Conservation (phyloP, 495 filamentous ascomycete genomes). For the Xylaria scruposa region DNA sequence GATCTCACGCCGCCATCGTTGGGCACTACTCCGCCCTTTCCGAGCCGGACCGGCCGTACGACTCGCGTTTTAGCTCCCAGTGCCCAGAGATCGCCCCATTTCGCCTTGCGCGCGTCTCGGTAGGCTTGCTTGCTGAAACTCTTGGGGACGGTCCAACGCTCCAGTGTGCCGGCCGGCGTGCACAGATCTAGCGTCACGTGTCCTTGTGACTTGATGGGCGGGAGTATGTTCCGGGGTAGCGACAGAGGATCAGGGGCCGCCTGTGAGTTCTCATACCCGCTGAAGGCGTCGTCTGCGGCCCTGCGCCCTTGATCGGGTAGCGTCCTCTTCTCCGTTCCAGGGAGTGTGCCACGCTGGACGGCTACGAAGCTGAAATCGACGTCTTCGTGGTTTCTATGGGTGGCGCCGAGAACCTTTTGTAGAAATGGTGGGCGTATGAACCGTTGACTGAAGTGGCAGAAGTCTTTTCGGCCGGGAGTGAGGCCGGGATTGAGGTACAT, state of each 20-base stretch:
- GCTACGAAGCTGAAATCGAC: conserved; percentile 87
- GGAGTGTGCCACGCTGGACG: conserved; percentile 73
- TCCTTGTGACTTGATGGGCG: conserved; percentile 83
- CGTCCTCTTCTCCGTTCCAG: conserved; percentile 54
- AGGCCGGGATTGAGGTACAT: conserved; percentile 79
- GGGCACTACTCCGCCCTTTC: conserved; percentile 45
- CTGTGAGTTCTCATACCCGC: conserved; percentile 46
- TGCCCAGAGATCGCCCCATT: conserved; percentile 96
- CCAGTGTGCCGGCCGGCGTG: conserved; percentile 83
- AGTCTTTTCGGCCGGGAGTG: conserved; percentile 77
- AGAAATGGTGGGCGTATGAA: conserved; percentile 84
- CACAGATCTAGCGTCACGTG: conserved; percentile 92
- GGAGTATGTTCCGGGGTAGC: conserved; percentile 78
- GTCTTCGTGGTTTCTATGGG: conserved; percentile 84
- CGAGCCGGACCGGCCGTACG: conserved; percentile 64
- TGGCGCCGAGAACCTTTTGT: conserved; percentile 74
- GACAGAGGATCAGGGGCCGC: conserved; percentile 63
- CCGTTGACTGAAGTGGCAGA: conserved; percentile 88
- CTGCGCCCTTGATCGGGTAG: conserved; percentile 32
- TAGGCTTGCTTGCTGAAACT: conserved; percentile 82
- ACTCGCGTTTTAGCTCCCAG: conserved; percentile 89
- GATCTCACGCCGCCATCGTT: conserved; percentile 53
- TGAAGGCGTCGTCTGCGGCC: conserved; percentile 45
- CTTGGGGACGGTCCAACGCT: conserved; percentile 90
- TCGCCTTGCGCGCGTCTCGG: conserved; percentile 86